Conservation (phyloP, 1,284 basidiomycete species). For the Trichosporon ovoides region DNA sequence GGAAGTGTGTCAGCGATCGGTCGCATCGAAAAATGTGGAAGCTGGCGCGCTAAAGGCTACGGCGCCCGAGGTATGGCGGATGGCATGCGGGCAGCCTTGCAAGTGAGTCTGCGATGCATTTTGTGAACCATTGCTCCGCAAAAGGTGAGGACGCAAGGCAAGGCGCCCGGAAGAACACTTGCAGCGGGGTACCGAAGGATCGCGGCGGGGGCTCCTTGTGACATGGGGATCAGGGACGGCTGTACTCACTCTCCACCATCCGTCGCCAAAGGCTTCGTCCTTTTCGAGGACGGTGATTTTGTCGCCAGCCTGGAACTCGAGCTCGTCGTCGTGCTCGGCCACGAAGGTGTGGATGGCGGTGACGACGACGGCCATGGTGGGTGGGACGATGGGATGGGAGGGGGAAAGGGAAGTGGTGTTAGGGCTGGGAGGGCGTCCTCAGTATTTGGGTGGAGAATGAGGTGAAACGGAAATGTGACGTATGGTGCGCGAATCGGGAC, state of each 20-base stretch:
- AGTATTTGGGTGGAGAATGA: no score
- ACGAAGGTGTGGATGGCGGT: slow-evolving; percentile 55
- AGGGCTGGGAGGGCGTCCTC: no score
- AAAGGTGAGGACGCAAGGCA: neutral
- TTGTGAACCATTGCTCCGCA: no score
- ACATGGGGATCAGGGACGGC: no score
- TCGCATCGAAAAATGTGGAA: neutral
- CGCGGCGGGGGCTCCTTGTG: neutral
- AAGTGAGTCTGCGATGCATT: no score
- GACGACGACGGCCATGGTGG: slow-evolving; percentile 28
- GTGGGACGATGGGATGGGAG: neutral
- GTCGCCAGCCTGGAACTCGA: slow-evolving; percentile 79
- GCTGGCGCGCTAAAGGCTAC: neutral
- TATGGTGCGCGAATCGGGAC: neutral
- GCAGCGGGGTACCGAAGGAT: neutral
- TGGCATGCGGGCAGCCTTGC: no score
- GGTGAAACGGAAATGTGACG: slow-evolving; percentile 1
- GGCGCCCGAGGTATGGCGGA: neutral
- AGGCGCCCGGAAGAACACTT: neutral
- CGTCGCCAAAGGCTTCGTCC: slow-evolving; percentile 90
- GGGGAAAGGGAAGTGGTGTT: no score
- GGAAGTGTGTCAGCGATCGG: slow-evolving; percentile 10
- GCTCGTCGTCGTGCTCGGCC: slow-evolving; percentile 92
- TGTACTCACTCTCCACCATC: slow-evolving; percentile 92
- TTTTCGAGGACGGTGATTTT: slow-evolving; percentile 83